phyloP scores from a whole-genome alignment of 352 stramenopile genomes.

The Globisporangium viniferum region DNA sequence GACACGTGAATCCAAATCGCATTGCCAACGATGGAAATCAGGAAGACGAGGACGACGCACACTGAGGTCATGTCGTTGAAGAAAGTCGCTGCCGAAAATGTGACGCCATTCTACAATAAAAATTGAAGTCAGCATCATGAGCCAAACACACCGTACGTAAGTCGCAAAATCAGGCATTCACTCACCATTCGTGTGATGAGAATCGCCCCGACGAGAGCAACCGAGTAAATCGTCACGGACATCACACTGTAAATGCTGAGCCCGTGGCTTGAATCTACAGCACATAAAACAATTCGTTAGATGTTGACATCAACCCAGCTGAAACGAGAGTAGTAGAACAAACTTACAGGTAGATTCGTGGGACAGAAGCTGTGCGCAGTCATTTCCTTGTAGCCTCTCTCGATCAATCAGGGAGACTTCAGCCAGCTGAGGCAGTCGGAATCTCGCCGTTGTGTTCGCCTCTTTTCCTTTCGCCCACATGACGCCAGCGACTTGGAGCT shows the following conservation, averaged over 20 bases:
- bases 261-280: slow-evolving; percentile 51
- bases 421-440: slow-evolving; percentile 45
- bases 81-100: slow-evolving; percentile 69
- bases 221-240: slow-evolving; percentile 80
- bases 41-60: slow-evolving; percentile 69
- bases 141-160: neutral
- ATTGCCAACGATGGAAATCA: slow-evolving; percentile 71
- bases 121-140: neutral
- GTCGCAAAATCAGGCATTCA: neutral
- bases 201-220: slow-evolving; percentile 67
- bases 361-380: slow-evolving; percentile 69
- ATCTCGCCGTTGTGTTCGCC: slow-evolving; percentile 9
- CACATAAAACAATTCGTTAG: slow-evolving; percentile 11
- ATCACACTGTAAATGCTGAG: slow-evolving; percentile 87
- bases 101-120: slow-evolving; percentile 62
- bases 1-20: slow-evolving; percentile 81
- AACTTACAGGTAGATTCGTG: slow-evolving; percentile 56
- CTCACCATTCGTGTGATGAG: slow-evolving; percentile 81
- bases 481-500: slow-evolving; percentile 63
- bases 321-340: neutral
- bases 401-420: slow-evolving; percentile 64
- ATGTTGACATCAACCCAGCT: neutral
- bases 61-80: slow-evolving; percentile 87
- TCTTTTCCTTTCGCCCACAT: slow-evolving; percentile 30
- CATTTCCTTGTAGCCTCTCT: slow-evolving; percentile 44